Percentiles rank a stretch among this genome's conserved stretches.
These are phyloP conservation scores for Neoboletus subvelutipes DNA, from an alignment of 768 basidiomycete species.

Conservation along the genomic window DNA sequence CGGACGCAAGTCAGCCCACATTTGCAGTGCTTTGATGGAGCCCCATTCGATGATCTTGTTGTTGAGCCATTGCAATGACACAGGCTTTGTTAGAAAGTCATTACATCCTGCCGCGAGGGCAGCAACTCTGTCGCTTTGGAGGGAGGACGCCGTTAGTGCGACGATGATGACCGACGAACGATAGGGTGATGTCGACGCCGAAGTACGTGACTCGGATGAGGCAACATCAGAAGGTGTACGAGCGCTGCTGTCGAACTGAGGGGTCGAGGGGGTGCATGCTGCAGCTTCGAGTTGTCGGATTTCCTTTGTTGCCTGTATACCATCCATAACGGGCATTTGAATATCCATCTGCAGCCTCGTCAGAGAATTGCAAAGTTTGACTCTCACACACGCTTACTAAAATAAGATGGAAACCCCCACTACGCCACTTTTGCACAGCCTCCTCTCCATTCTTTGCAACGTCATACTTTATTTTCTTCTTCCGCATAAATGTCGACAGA, in stretches of 20 bases:
- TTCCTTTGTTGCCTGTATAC: conserved; percentile 95
- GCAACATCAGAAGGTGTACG: conserved; percentile 56
- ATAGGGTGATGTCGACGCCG: conserved; percentile 61
- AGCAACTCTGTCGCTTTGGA: conserved; percentile 92
- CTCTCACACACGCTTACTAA: conserved; percentile 55
- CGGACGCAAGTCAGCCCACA: conserved; percentile 84
- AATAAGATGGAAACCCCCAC: conserved; percentile 92
- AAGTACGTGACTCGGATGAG: conserved; percentile 45
- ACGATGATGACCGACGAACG: conserved; percentile 97
- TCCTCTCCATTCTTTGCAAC: conserved; percentile 94
- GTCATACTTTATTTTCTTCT: conserved; percentile 93
- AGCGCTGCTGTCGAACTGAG: conserved; percentile 48
- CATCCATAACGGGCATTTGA: conserved; percentile 99
- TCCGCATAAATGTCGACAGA: conserved; percentile 93
- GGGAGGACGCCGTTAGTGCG: conserved; percentile 93
- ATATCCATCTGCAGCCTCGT: conserved; percentile 88
- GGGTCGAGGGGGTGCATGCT: conserved; percentile 68
- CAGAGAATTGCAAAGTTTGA: conserved; percentile 4
- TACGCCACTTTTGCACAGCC: conserved; percentile 93
- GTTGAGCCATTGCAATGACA: conserved; percentile 92
- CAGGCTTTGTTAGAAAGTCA: conserved; percentile 97
- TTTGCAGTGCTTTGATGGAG: conserved; percentile 90
- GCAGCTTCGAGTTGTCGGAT: conserved; percentile 84
- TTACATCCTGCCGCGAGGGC: conserved; percentile 99
- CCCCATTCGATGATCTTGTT: conserved; percentile 99